These are phyloP conservation scores for Verticillium zaregamsianum DNA, from an alignment of 2,329 filamentous ascomycete species.

Conservation along the genomic window DNA sequence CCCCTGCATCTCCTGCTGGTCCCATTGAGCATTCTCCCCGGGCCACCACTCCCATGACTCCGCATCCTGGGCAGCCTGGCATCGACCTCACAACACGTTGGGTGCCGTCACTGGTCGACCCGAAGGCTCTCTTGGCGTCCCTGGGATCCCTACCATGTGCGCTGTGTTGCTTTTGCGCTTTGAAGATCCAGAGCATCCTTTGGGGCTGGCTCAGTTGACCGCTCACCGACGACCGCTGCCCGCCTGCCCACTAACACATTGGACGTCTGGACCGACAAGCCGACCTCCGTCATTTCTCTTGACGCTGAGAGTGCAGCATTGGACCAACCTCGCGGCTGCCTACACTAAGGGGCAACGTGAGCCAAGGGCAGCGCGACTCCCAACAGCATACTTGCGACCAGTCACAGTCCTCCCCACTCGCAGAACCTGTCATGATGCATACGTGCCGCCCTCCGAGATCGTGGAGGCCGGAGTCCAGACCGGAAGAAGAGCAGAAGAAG, in stretches of 20 bases:
- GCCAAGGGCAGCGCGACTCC: background rate
- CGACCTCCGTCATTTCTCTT: background rate
- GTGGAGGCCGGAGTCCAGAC: background rate
- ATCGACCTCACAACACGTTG: background rate
- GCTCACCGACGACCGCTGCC: background rate
- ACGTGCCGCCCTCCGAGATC: background rate
- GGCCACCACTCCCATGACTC: background rate
- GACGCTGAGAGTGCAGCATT: background rate
- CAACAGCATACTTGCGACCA: background rate
- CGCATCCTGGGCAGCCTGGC: background rate
- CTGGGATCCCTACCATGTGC: background rate
- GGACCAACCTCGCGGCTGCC: background rate
- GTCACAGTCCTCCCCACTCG: background rate
- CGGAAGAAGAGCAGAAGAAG: background rate
- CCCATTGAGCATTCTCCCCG: background rate
- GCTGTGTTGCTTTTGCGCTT: background rate
- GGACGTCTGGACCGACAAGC: background rate
- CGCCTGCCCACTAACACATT: background rate
- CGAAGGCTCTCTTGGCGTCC: background rate
- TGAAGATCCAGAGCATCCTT: background rate
- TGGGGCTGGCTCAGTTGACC: background rate
- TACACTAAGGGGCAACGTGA: background rate
- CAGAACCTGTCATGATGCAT: background rate
- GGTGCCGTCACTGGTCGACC: background rate
- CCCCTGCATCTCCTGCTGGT: background rate